Evolutionary conservation across 169 alveolate genomes (phyloP).

Genomic region (Toxoplasma gondii): DNA sequence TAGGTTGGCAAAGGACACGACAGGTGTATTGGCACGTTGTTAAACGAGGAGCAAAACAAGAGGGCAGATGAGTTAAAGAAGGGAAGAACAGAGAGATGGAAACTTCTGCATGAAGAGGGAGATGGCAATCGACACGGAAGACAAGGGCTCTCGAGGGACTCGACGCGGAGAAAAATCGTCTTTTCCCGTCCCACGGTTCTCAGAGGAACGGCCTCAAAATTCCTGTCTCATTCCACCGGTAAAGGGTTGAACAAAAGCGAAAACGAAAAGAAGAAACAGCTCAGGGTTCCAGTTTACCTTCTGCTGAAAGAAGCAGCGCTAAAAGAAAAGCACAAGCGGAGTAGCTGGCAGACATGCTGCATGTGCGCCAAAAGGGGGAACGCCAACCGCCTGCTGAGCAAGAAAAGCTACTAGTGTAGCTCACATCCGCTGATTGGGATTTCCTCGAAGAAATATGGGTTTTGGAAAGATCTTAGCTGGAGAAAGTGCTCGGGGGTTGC

Average conservation of each 20-base stretch:
- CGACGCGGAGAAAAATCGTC: background rate
- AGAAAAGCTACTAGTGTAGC: too few species aligned
- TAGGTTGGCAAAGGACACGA: too few species aligned
- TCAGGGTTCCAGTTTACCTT: background rate
- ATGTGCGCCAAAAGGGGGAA: background rate
- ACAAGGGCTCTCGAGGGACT: background rate
- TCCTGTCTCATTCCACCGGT: background rate
- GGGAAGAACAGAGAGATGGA: background rate
- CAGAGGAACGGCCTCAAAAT: background rate
- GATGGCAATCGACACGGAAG: background rate
- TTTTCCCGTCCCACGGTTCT: too few species aligned
- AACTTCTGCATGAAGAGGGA: background rate
- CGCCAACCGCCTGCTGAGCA: too few species aligned
- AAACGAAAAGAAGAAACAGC: background rate
- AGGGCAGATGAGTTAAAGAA: too few species aligned
- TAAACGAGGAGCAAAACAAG: too few species aligned
- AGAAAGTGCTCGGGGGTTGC: too few species aligned
- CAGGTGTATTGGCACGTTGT: too few species aligned
- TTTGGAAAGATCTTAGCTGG: too few species aligned
- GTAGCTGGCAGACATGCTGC: background rate
- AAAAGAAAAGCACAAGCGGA: background rate
- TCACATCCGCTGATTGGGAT: too few species aligned
- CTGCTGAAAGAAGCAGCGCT: background rate
- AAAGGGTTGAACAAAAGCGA: background rate
- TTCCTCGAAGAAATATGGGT: too few species aligned